Evolutionary conservation across 2,329 filamentous ascomycete genomes (phyloP).

Genomic region (Fusarium sterilihyphosum): DNA sequence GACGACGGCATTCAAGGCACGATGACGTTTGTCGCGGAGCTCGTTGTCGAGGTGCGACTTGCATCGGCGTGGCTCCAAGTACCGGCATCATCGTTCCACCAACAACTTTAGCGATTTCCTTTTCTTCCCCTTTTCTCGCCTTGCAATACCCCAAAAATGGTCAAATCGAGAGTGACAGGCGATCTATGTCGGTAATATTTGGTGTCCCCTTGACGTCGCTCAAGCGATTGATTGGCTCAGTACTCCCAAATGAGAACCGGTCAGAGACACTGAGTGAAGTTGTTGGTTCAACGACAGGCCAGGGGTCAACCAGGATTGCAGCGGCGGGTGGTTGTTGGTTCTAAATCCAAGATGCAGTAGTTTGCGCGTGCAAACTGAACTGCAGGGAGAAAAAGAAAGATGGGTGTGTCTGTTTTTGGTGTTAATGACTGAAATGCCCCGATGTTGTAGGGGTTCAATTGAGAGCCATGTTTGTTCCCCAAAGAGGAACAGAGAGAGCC

Average conservation of each 20-base stretch:
- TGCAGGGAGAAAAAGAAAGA: not conserved
- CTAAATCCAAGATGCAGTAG: not conserved
- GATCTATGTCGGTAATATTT: not conserved
- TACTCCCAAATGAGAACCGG: not conserved
- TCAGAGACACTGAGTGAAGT: slow-evolving; percentile 10
- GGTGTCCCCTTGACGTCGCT: not conserved
- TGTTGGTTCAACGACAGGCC: slow-evolving; percentile 21
- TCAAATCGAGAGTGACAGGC: not conserved
- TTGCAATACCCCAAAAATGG: not conserved
- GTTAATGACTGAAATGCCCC: not conserved
- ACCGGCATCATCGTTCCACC: slow-evolving; percentile 31
- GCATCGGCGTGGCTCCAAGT: slow-evolving; percentile 29
- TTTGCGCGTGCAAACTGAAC: not conserved
- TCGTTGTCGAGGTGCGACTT: slow-evolving; percentile 33
- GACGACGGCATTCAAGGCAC: slow-evolving; percentile 61
- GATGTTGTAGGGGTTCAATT: not conserved
- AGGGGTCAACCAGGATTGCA: slow-evolving; percentile 13
- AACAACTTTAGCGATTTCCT: slow-evolving; percentile 1
- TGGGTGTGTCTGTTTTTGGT: not conserved
- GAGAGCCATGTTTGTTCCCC: slow-evolving; percentile 3
- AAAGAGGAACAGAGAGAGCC: not conserved
- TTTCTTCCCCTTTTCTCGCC: not conserved
- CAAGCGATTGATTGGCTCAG: slow-evolving; percentile 6
- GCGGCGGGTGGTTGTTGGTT: slow-evolving; percentile 14
- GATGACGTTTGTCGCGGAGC: slow-evolving; percentile 51